A percentile compares a stretch with the other conserved stretches of the same genome.
phyloP scores from a whole-genome alignment of 2,329 filamentous ascomycete genomes.

The Fusarium succisae region DNA sequence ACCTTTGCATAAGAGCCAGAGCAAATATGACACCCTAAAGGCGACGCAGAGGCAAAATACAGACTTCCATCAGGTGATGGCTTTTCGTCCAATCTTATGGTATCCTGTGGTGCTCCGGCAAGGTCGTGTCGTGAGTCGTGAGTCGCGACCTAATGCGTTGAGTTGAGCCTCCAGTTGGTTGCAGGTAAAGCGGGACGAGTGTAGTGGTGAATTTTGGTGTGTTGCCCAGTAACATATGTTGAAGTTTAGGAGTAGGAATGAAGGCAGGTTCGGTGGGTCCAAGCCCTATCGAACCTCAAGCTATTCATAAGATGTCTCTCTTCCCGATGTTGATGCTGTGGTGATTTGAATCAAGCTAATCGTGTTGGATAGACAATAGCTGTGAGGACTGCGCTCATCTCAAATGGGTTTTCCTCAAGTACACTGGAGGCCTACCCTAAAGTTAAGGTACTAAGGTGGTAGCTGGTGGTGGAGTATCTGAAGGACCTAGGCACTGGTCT shows the following conservation, averaged over 20 bases:
- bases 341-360: slow-evolving; percentile 25
- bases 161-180: slow-evolving; percentile 19
- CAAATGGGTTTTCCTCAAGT: slow-evolving; percentile 12
- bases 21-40: not conserved
- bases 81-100: not conserved
- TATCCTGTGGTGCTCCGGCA: slow-evolving; percentile 14
- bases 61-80: slow-evolving; percentile 10
- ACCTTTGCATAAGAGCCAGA: not conserved
- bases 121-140: slow-evolving; percentile 10
- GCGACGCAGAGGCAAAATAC: not conserved
- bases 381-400: not conserved
- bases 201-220: slow-evolving; percentile 7
- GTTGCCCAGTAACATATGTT: slow-evolving; percentile 30
- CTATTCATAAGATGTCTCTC: not conserved
- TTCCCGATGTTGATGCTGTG: slow-evolving; percentile 4
- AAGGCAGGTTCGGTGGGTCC: not conserved
- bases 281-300: not conserved
- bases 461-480: slow-evolving; percentile 29
- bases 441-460: not conserved
- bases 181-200: slow-evolving; percentile 21
- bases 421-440: not conserved
- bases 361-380: slow-evolving; percentile 25
- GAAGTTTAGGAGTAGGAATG: slow-evolving; percentile 18
- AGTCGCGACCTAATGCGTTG: slow-evolving; percentile 14
- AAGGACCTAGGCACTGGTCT: not conserved